Evolutionary conservation across 1,139 yeast species (phyloP), one percentile per base, ranked within the genome.

Genomic region (Geotrichum histeridarum): DNA sequence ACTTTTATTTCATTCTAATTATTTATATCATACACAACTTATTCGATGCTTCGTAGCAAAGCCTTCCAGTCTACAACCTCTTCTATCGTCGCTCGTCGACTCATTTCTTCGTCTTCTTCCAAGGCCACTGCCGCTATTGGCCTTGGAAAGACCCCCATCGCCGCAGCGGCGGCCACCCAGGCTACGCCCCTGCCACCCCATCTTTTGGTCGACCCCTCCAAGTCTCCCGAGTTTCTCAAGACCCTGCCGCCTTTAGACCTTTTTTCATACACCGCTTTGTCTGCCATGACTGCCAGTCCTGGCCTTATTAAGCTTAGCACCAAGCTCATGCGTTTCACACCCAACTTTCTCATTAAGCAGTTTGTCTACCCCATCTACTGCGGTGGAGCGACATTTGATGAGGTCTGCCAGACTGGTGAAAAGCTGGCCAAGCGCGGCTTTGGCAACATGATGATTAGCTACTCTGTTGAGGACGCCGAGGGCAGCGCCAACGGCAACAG

Each of bases 391-490:
- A 82, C 80, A 53, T 77, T 84, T 56, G 72, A 71, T 9, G 86
- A 90, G 61, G 94, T 90, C 22, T 76, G 80, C 55, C 69, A 75
- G 53, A 85, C 95, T 4, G 96, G 95, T 54, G 73, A 76, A 53
- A 75, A 81, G 58, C 76, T 93, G 61, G 75, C 81, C 55, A 70
- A 77, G 55, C 77, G 95, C 59, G 95, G 95, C 12, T 86, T 90
- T 66, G 82, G 87, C 63, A 91, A 91, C 74, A 88, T 90, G 95
- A 90, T 93, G 96, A 77, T 91, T 42, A 84, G 94, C 2, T 82
- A 90, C 70, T 89, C 97, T 17, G 90, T 90, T 54, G 99, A 93
- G 72, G 96, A 94, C 54, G 84, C 96, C 57, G 89, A 88, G 62
- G 76, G 70, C 52, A 53, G 60, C 22, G 70, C 71, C 15, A 57